Evolutionary conservation across 2,329 filamentous ascomycete genomes (phyloP), one percentile per base, ranked within the genome.

Genomic region (Mycocentrospora acerina): DNA sequence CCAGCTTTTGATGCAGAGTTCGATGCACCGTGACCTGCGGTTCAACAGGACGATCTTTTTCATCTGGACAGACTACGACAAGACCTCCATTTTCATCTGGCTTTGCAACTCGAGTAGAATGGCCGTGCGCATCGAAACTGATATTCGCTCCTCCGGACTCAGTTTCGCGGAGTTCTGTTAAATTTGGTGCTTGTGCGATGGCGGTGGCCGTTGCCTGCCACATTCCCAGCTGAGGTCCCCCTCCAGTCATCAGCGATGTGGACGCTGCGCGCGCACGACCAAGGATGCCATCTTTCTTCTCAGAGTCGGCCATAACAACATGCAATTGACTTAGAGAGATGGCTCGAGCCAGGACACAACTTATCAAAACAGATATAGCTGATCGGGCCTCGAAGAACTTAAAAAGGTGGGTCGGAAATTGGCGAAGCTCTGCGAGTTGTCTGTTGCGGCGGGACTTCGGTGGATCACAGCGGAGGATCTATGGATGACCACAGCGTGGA

Each of bases 141-240:
- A 54, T 57, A 32, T 51, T 55, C 7, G 44, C 31, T 14, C 49
- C 37, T 17, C 42, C 42, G 4, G 42, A 41, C 26, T 48, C 44
- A 9, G 48, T 42, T 25, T 46, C 40, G 12, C 43, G 44, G 17
- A 73, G 67, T 24, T 74, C 70, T 19, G 54, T 53, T 14, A 72
- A 29, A 2, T 69, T 68, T 1, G 70, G 70, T 18, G 70, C 69
- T 46, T 64, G 65, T 13, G 68, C 57, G 10, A 66, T 68, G 1
- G 62, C 60, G 10, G 51, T 60, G 13, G 64, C 70, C 2, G 69
- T 68, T 1, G 71, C 71, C 14, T 70, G 67, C 67, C 65, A 68
- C 58, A 70, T 67, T 33, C 69, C 68, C 3, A 60, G 54, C 14
- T 68, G 68, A 2, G 62, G 57, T 31, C 64, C 44, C n/a, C 60